Base-by-base conservation (phyloP, 352 stramenopile species). In the Pythium grandisporangium region DNA sequence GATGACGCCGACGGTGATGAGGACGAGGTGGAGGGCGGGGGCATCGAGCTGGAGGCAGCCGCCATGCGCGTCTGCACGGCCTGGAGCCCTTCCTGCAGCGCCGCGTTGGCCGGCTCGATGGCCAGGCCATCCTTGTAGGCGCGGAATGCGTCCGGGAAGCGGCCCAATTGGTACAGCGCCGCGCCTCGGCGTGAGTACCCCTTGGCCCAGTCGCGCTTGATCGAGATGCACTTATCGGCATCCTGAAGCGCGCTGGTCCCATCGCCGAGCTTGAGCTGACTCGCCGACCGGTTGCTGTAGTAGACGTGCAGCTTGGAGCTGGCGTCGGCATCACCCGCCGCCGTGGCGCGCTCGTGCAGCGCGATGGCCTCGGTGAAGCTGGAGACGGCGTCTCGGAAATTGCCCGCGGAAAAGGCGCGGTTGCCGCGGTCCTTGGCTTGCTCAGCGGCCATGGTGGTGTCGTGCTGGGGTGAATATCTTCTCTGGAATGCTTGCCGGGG, bases 371-470 rank as follows among this genome's bases (percentile, higher is more conserved):
- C 80, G 23, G 70, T 76, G 64, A 95, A 95, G 34, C 51, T 61
- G 14, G 68, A 43, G 35, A 88, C 49, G 22, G 83, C 83, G 30
- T 92, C 70, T 6, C 61, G 48, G 56, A 66, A 91, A 27, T 82
- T 66, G 11, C 74, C 74, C 3, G 70, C 68, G 8, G 69, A 44
- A 68, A 93, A 95, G 35, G 70, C 62, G 24, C 60, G 74, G 53
- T 95, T 95, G 42, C 83, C 83, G 44, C 78, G 80, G 61, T 85
- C 66, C 57, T 95, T 95, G 24, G 82, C 82, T 76, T 93, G 79
- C 37, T 93, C 80, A 16, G 77, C 77, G 36, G 78, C 78, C 78
- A 91, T 89, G 35, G 21, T 44, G 32, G 16, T 38, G 11, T 32
- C 27, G 10, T 32, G 27, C n/a, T n/a, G n/a, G n/a, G n/a, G n/a